Base-by-base conservation (phyloP, 1,139 yeast species). In the Suhomyces panamericanus region DNA sequence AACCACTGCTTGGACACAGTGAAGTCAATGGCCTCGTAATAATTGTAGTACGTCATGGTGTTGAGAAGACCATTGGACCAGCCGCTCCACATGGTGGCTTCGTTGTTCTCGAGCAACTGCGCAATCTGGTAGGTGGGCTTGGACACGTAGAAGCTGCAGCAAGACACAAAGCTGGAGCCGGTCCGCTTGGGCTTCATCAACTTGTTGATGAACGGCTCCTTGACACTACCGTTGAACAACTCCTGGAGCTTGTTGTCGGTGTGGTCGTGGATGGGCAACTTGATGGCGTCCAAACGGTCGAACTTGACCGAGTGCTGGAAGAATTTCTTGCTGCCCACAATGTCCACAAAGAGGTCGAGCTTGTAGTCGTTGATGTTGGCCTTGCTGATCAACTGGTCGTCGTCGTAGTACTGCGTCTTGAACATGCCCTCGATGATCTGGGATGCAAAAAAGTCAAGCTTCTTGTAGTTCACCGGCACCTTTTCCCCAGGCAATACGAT, bases 261-360 rank as follows among this genome's bases (percentile, higher is more conserved):
- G 24, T 67, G 63, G 20, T 55, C 50, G 16, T 57, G 56, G 26
- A 64, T 64, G 9, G 76, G 77, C 37, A 72, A 60, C 14, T 61
- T 55, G 26, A 70, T 52, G 16, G 62, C 56, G 44, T 69, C 74
- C 14, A 73, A 56, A 39, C 59, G 59, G 26, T 58, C 54, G 47
- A 66, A 61, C 43, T 64, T 62, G 13, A 70, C 60, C 2, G 60
- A 39, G 8, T 57, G 57, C 45, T 73, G 77, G 48, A 74, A 68
- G 53, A 56, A 64, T 49, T 64, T 64, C 51, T 66, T 69, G 47
- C 73, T 59, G 15, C 79, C 79, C 27, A 69, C 58, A 16, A 74
- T 66, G 53, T 74, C 79, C 24, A 74, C 58, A 36, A 74, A 61
- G 30, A 66, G 51, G 51, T 74, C 78, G 39, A 72, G 56, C 46